phyloP scores from a whole-genome alignment of 441 rosid genomes.

The Pelargonium citronellum region DNA sequence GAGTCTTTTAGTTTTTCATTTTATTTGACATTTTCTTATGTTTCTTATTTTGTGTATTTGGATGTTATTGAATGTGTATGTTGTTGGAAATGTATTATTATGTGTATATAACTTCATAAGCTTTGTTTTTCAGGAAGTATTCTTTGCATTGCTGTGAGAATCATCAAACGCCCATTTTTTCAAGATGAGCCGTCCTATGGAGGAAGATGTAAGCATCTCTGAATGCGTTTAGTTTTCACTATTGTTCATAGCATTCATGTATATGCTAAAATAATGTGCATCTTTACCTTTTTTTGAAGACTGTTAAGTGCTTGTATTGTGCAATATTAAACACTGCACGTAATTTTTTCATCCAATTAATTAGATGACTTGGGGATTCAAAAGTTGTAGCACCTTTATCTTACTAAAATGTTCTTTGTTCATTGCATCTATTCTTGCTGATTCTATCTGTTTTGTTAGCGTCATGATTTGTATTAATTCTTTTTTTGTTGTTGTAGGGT shows the following conservation, averaged over 20 bases:
- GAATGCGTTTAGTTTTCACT: neutral
- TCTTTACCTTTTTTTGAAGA: neutral
- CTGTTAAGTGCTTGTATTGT: too few species aligned
- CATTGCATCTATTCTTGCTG: neutral
- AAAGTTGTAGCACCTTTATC: neutral
- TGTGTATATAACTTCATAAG: neutral
- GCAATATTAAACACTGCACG: too few species aligned
- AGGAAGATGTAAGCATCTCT: neutral
- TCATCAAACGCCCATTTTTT: neutral
- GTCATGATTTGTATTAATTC: neutral
- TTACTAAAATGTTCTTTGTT: neutral
- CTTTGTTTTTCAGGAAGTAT: neutral
- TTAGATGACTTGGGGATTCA: too few species aligned
- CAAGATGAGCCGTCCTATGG: constrained; percentile 7
- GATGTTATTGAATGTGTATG: too few species aligned
- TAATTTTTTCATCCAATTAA: too few species aligned
- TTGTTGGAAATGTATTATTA: neutral
- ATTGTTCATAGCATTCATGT: too few species aligned
- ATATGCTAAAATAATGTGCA: too few species aligned
- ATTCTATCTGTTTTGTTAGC: neutral
- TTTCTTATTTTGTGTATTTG: too few species aligned
- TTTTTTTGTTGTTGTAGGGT: neutral
- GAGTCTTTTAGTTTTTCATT: too few species aligned
- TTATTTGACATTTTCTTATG: too few species aligned
- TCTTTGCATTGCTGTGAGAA: neutral